These are phyloP conservation scores for Luffa aegyptiaca DNA, from an alignment of 306 rosid species.

Conservation along the genomic window DNA sequence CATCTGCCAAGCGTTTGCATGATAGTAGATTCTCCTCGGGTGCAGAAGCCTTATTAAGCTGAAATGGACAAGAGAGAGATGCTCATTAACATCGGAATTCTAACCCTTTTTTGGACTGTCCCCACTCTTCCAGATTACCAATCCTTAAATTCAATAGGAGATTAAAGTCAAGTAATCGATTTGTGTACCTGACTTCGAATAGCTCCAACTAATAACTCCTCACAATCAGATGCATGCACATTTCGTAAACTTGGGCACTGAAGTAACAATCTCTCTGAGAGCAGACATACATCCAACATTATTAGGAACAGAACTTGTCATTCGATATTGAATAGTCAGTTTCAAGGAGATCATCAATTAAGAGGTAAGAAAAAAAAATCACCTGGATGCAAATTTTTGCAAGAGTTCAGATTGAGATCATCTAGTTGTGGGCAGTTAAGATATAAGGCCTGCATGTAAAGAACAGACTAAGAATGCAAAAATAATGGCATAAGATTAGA, in stretches of 20 bases:
- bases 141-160: not conserved
- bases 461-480: constrained; percentile 17
- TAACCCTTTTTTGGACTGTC: not conserved
- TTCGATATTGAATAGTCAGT: not conserved
- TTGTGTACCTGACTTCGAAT: constrained; percentile 65
- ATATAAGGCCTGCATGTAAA: constrained; percentile 61
- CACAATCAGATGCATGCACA: constrained; percentile 81
- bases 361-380: constrained; percentile 13
- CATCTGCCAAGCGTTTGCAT: constrained; percentile 77
- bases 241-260: constrained; percentile 64
- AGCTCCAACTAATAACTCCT: constrained; percentile 40
- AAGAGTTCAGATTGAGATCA: constrained; percentile 84
- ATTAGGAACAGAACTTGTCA: not conserved
- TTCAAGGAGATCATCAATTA: constrained; percentile 8
- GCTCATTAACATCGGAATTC: constrained; percentile 6
- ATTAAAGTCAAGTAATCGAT: not conserved
- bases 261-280: constrained; percentile 73
- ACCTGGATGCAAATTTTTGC: constrained; percentile 90
- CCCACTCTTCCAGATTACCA: not conserved
- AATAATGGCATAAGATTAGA: constrained; percentile 12
- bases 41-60: constrained; percentile 40
- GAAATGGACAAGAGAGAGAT: constrained; percentile 10
- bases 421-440: constrained; percentile 74
- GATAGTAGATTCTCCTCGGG: constrained; percentile 44
- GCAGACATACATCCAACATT: constrained; percentile 7